phyloP scores from a whole-genome alignment of 2,329 filamentous ascomycete genomes.

The Talaromyces piceae region DNA sequence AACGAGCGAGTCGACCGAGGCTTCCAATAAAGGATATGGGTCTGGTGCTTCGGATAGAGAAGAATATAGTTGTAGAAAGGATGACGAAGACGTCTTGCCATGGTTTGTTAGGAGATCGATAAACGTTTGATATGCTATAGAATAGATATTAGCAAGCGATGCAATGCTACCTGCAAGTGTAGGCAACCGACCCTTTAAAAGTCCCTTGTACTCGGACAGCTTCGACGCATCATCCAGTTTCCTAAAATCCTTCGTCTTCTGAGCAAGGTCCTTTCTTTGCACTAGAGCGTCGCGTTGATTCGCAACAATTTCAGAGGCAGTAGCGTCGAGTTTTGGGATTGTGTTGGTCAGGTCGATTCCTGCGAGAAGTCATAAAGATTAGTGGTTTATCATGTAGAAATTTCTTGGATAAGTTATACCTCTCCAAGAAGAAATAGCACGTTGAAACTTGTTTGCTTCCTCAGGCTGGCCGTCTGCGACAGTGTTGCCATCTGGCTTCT shows the following conservation, averaged over 20 bases:
- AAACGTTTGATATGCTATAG: constrained; percentile 84
- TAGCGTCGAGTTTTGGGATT: constrained; percentile 78
- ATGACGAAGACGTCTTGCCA: constrained; percentile 86
- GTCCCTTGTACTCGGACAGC: constrained; percentile 75
- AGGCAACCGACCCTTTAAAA: constrained; percentile 65
- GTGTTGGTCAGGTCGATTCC: constrained; percentile 81
- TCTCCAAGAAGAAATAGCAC: constrained; percentile 91
- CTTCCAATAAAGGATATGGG: constrained; percentile 91
- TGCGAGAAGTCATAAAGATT: constrained; percentile 30
- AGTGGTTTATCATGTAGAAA: background rate
- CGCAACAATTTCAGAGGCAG: constrained; percentile 87
- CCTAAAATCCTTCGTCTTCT: constrained; percentile 96
- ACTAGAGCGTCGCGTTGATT: constrained; percentile 94
- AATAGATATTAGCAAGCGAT: too few species aligned
- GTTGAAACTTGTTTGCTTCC: constrained; percentile 88
- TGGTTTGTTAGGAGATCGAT: constrained; percentile 95
- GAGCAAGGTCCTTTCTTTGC: constrained; percentile 93
- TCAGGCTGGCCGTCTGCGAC: constrained; percentile 35
- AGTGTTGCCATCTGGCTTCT: constrained; percentile 20
- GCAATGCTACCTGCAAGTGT: constrained; percentile 3
- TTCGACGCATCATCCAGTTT: constrained; percentile 88
- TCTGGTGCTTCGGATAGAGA: constrained; percentile 92
- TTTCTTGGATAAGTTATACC: constrained; percentile 49
- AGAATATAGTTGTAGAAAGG: constrained; percentile 88
- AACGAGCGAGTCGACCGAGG: constrained; percentile 88